Evolutionary conservation across 805 yeast species (phyloP).

Genomic region (Metschnikowia sp.): DNA sequence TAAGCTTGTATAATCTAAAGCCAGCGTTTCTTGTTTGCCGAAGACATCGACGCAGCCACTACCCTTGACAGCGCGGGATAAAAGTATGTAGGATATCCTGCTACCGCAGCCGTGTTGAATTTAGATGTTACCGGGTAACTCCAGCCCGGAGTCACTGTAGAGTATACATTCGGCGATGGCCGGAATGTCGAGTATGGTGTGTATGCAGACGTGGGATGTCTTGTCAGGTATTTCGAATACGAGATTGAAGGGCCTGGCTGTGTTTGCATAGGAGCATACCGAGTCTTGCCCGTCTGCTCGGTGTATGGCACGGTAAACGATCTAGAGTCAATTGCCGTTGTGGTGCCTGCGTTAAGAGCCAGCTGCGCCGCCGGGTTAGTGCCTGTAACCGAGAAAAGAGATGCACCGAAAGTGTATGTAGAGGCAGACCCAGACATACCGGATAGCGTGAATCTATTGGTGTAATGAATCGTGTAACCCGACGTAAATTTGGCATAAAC

Average conservation of each 20-base stretch:
- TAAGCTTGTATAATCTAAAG: conserved; percentile 12
- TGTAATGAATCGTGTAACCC: conserved; percentile 60
- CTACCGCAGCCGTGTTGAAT: conserved; percentile 68
- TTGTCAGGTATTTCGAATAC: conserved; percentile 59
- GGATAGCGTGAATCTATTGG: conserved; percentile 58
- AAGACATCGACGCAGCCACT: conserved; percentile 33
- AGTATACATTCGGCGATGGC: conserved; percentile 41
- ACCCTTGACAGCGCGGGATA: conserved; percentile 60
- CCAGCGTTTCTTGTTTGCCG: conserved; percentile 39
- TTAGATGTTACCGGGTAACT: conserved; percentile 60
- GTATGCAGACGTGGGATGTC: conserved; percentile 65
- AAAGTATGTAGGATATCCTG: conserved; percentile 63
- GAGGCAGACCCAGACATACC: conserved; percentile 72
- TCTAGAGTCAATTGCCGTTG: conserved; percentile 25
- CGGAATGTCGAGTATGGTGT: conserved; percentile 47
- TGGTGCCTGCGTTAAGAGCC: conserved; percentile 25
- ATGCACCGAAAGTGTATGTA: conserved; percentile 36
- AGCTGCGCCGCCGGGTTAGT: conserved; percentile 41
- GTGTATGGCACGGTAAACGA: conserved; percentile 73
- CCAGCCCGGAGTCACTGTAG: conserved; percentile 89
- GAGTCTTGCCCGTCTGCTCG: conserved; percentile 69
- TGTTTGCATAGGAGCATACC: conserved; percentile 90
- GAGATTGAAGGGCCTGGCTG: conserved; percentile 79
- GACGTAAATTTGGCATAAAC: conserved; percentile 46
- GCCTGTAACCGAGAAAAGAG: conserved; percentile 36